Evolutionary conservation across 148 eudicot species (phyloP).

Genomic region (Hydrangea macrophylla): DNA sequence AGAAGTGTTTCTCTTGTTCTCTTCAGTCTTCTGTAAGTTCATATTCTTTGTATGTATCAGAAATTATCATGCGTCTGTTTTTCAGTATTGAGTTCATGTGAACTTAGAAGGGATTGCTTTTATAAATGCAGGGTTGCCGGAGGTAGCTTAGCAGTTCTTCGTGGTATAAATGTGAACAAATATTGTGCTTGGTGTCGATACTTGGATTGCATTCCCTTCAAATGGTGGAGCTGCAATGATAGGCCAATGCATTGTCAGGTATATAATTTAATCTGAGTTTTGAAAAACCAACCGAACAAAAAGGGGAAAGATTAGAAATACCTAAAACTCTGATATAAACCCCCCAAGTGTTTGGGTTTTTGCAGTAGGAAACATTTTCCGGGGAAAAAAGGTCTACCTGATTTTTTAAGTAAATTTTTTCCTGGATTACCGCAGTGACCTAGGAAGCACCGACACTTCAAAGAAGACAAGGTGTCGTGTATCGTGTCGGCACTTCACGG

Average conservation of each 20-base stretch:
- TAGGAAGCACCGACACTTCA: no score
- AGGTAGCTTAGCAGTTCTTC: slow-evolving; percentile 33
- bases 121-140: slow-evolving; percentile 50
- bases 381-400: no score
- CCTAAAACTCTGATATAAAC: no score
- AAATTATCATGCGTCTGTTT: background rate
- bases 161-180: slow-evolving; percentile 44
- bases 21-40: slow-evolving; percentile 58
- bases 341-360: no score
- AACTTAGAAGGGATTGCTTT: background rate
- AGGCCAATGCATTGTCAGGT: slow-evolving; percentile 61
- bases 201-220: slow-evolving; percentile 67
- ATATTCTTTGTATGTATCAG: background rate
- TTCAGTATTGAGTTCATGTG: background rate
- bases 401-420: no score
- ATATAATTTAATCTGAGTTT: background rate
- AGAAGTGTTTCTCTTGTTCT: slow-evolving; percentile 52
- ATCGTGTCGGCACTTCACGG: no score
- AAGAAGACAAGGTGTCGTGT: no score
- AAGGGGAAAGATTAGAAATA: background rate
- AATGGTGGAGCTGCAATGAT: slow-evolving; percentile 62
- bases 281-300: background rate
- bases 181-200: slow-evolving; percentile 66
- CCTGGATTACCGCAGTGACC: no score
- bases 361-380: no score